Conservation (phyloP, 345 rosid genomes). For the Draba incana region DNA sequence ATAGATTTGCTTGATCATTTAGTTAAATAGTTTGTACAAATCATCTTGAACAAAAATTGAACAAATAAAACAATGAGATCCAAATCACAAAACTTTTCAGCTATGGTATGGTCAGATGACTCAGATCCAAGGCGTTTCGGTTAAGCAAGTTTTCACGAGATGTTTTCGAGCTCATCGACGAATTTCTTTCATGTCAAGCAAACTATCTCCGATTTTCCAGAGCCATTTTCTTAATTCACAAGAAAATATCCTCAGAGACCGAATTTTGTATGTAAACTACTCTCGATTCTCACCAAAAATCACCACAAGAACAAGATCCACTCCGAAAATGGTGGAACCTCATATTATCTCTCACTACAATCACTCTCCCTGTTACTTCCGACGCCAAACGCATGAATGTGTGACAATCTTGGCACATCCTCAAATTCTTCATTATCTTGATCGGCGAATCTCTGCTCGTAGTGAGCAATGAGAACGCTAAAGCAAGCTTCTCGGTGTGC, state of each 20-base stretch:
- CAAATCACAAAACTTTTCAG: too few relatives aligned
- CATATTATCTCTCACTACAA: conserved; percentile 69
- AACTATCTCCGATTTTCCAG: background rate
- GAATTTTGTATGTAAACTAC: background rate
- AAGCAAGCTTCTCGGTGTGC: conserved; percentile 79
- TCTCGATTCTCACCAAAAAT: conserved; percentile 61
- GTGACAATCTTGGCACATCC: conserved; percentile 84
- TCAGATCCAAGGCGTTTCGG: too few relatives aligned
- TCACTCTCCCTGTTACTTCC: conserved; percentile 52
- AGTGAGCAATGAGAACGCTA: conserved; percentile 64
- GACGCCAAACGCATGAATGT: conserved; percentile 62
- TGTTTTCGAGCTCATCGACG: background rate
- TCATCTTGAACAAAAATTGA: background rate
- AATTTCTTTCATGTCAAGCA: background rate
- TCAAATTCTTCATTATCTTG: conserved; percentile 71
- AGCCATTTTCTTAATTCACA: conserved; percentile 12
- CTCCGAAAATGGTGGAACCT: conserved; percentile 75
- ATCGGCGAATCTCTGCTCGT: conserved; percentile 45
- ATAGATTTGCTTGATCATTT: background rate
- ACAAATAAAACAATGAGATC: background rate
- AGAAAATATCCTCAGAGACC: background rate
- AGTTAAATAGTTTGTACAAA: background rate
- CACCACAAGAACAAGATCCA: conserved; percentile 74
- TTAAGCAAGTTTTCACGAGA: background rate
- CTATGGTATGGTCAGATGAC: too few relatives aligned